Percentiles rank a stretch among this genome's conserved stretches.
Evolutionary conservation across 2,329 filamentous ascomycete species (phyloP).

Genomic region (Fusarium nygamai): DNA sequence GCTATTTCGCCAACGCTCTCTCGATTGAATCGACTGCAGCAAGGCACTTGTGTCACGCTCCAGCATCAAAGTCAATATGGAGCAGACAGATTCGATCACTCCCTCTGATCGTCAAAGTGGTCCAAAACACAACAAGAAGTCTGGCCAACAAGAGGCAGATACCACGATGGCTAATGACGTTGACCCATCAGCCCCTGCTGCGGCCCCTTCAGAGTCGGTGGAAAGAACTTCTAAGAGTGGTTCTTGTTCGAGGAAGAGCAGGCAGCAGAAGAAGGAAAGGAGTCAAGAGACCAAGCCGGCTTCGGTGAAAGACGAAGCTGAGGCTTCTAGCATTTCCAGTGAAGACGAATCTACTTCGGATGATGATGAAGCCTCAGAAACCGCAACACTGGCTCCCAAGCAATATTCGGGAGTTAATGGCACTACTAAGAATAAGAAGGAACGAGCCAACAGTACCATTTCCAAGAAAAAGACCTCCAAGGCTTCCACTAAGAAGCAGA

Average conservation of each 20-base stretch:
- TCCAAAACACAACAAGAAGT: slow-evolving; percentile 23
- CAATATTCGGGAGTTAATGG: slow-evolving; percentile 18
- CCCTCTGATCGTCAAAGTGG: slow-evolving; percentile 34
- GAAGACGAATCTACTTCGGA: slow-evolving; percentile 19
- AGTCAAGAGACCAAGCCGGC: neutral
- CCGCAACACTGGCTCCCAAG: slow-evolving; percentile 14
- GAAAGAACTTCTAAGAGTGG: slow-evolving; percentile 14
- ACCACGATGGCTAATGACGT: slow-evolving; percentile 15
- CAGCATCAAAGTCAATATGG: slow-evolving; percentile 24
- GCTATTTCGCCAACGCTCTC: neutral
- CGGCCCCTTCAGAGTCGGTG: slow-evolving; percentile 7
- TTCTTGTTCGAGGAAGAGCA: slow-evolving; percentile 26
- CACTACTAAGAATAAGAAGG: slow-evolving; percentile 20
- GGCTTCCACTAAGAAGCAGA: slow-evolving; percentile 17
- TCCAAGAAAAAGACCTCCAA: slow-evolving; percentile 22
- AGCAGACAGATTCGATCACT: slow-evolving; percentile 22
- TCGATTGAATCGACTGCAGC: neutral
- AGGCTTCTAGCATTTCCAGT: slow-evolving; percentile 18
- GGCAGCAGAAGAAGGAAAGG: slow-evolving; percentile 22
- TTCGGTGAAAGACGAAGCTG: slow-evolving; percentile 15
- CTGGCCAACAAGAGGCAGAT: slow-evolving; percentile 25
- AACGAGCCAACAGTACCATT: neutral
- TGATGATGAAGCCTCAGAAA: slow-evolving; percentile 11
- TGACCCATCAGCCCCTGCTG: slow-evolving; percentile 9
- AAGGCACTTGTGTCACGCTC: neutral